A percentile compares a stretch with the other conserved stretches of the same genome.
Conservation (phyloP, 129 eudicot species). For the Escallonia herrerae region DNA sequence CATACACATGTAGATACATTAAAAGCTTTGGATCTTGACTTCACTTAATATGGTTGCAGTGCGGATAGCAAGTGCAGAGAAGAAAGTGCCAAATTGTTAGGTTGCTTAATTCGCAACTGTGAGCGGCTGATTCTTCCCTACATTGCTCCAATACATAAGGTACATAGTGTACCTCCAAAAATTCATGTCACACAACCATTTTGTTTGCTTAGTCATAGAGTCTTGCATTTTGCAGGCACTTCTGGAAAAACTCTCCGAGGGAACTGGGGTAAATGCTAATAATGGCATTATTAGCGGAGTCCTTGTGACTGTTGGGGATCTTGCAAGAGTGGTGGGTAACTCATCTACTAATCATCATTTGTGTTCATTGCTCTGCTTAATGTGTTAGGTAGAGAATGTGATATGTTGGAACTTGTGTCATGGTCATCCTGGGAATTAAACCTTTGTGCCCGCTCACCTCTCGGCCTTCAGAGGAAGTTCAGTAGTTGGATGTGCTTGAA, state of each 20-base stretch:
- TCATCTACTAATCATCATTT: neutral
- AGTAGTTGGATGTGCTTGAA: no score
- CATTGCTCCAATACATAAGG: constrained; percentile 96
- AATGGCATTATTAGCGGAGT: constrained; percentile 87
- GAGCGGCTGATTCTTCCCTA: constrained; percentile 92
- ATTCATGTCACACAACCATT: constrained; percentile 4
- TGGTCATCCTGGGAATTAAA: no score
- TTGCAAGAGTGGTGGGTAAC: constrained; percentile 87
- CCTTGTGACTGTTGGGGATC: constrained; percentile 92
- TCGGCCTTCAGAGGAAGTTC: no score
- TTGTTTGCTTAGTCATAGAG: constrained; percentile 4
- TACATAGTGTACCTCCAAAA: constrained; percentile 9
- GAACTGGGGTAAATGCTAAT: constrained; percentile 82
- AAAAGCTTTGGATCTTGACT: constrained; percentile 1
- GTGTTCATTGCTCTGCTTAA: neutral
- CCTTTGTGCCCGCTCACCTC: no score
- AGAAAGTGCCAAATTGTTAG: constrained; percentile 94
- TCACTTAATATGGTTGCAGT: constrained; percentile 33
- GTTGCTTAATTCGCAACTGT: constrained; percentile 93
- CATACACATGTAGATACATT: neutral
- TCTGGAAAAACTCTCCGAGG: constrained; percentile 78
- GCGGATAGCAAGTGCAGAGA: constrained; percentile 92
- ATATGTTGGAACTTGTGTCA: neutral
- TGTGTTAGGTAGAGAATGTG: neutral
- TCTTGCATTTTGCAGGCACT: constrained; percentile 54